Percentiles rank a stretch among this genome's conserved stretches.
phyloP scores from a whole-genome alignment of 257 asterid genomes.

The Solanum corneliomulleri region DNA sequence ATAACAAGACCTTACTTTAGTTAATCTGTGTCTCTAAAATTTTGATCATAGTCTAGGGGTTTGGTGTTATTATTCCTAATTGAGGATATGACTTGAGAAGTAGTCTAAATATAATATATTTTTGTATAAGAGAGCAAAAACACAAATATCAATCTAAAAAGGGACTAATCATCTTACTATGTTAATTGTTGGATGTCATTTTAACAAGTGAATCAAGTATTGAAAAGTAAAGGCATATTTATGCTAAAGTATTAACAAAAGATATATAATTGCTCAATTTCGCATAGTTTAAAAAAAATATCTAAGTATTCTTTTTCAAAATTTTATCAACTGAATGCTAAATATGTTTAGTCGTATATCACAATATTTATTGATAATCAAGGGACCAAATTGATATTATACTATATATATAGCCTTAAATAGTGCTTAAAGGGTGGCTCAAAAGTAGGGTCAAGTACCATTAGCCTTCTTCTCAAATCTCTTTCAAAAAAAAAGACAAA shows the following conservation, averaged over 20 bases:
- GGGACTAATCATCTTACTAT: too few species aligned
- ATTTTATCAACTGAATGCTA: neutral
- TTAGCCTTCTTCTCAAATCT: neutral
- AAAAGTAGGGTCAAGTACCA: neutral
- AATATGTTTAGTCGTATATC: neutral
- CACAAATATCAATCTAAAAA: too few species aligned
- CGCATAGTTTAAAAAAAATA: neutral
- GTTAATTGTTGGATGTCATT: too few species aligned
- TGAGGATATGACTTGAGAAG: too few species aligned
- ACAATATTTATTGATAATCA: neutral
- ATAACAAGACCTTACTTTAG: too few species aligned
- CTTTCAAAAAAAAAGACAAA: neutral
- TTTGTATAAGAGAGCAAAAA: too few species aligned
- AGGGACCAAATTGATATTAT: neutral
- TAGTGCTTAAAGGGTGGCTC: neutral
- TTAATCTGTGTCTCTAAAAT: too few species aligned
- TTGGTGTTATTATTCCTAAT: too few species aligned
- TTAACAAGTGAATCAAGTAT: neutral
- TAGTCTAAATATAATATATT: too few species aligned
- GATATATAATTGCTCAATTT: too few species aligned
- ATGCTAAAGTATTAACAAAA: too few species aligned
- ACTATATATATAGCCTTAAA: neutral
- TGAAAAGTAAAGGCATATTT: neutral
- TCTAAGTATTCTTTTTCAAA: neutral
- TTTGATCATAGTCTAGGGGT: too few species aligned